Percentiles rank a stretch among this genome's conserved stretches.
phyloP scores from a whole-genome alignment of 2,329 filamentous ascomycete species.

The Achaetomium macrosporum region DNA sequence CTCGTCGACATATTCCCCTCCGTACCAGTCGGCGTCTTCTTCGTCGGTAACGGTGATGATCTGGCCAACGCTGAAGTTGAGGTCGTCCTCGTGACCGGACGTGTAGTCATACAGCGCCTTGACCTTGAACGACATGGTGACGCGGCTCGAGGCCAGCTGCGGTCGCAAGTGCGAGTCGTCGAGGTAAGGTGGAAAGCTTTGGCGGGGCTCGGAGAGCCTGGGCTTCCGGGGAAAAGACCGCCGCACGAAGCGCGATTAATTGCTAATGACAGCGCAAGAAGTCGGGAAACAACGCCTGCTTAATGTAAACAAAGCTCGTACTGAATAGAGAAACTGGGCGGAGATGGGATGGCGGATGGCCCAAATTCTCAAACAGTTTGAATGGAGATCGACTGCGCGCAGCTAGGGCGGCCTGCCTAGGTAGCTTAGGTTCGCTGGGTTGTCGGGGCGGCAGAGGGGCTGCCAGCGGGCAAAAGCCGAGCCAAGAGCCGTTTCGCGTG shows the following conservation, averaged over 20 bases:
- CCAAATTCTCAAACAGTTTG: constrained; percentile 23
- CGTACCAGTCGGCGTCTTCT: constrained; percentile 92
- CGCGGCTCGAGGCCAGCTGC: constrained; percentile 20
- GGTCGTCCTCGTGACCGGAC: constrained; percentile 90
- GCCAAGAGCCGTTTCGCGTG: constrained; percentile 32
- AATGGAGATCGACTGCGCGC: constrained; percentile 16
- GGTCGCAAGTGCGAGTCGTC: not conserved
- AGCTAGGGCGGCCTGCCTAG: constrained; percentile 11
- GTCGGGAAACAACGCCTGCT: not conserved
- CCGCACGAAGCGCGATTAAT: not conserved
- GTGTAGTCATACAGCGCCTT: constrained; percentile 93
- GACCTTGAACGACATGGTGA: constrained; percentile 80
- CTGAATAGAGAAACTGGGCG: not conserved
- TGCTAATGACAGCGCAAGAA: not conserved
- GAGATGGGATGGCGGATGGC: constrained; percentile 7
- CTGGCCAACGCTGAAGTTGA: constrained; percentile 78
- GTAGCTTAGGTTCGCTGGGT: constrained; percentile 4
- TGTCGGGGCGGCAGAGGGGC: constrained; percentile 22
- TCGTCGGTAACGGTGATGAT: constrained; percentile 89
- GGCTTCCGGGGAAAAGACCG: constrained; percentile 5
- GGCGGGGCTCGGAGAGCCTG: constrained; percentile 13
- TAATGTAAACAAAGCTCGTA: constrained; percentile 8
- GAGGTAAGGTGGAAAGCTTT: constrained; percentile 1
- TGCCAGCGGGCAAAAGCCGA: constrained; percentile 31
- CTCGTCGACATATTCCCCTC: constrained; percentile 77